Base-by-base conservation (phyloP, 2,329 filamentous ascomycete genomes). In the Exophiala mesophila region DNA sequence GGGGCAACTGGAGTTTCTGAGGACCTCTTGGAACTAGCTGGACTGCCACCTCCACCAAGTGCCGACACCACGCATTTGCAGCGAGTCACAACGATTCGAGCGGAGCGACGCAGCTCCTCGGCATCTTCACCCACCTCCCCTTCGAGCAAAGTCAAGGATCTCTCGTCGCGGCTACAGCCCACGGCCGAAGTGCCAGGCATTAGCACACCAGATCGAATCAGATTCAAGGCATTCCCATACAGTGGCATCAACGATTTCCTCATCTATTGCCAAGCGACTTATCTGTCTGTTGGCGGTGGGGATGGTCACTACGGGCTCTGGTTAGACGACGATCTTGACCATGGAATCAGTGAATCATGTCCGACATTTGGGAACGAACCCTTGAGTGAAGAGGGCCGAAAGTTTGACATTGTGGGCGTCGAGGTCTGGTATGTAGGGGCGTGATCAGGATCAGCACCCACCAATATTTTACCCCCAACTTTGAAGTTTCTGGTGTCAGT, bases 151-250 rank as follows among this genome's bases (percentile, higher is more conserved):
- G 29, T 44, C 47, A 17, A 43, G 44, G 13, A 45, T 40, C 10
- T 47, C 47, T 24, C 34, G 20, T 45, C 52, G 3, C 50, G 58
- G 17, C 15, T 39, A 17, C 50, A 56, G 26, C 50, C 55, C 12
- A 54, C 57, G 46, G 20, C 50, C 47, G 42, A 55, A 57, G 15
- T 55, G 54, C 39, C 52, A 54, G 67, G 73, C 2, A 66, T 75
- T 1, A 75, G 72, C 18, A 79, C 80, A 3, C 77, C 80, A 3
- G 85, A 90, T 49, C 76, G 80, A 18, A 87, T 97, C 54, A 81
- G 92, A 15, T 98, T 98, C 75, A 96, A 95, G 66, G 90, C 90
- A 0, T 98, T 97, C 57, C 89, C 90, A 0, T 97, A 96, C 60
- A 94, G 85, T 43, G 92, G 92, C 4, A 78, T 94, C 29, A 97